phyloP scores from a whole-genome alignment of 371 early-diverging fungal species.

The Basidiobolus meristosporus region DNA sequence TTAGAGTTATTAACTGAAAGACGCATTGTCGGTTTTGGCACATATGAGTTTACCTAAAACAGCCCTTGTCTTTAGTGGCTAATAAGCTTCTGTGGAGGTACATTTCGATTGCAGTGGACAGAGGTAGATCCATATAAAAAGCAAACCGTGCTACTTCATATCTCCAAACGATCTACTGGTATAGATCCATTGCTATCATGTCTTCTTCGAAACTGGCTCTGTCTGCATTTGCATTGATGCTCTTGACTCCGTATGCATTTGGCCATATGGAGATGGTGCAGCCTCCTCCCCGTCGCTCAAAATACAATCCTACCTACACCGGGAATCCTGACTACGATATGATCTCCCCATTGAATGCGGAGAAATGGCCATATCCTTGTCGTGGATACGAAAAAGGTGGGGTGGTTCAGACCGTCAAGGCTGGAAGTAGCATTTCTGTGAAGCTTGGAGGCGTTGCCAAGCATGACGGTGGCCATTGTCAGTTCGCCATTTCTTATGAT shows the following conservation, averaged over 20 bases:
- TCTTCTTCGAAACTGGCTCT: no score
- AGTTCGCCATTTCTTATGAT: slow-evolving; percentile 44
- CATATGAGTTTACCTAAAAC: no score
- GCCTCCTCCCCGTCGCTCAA: slow-evolving; percentile 11
- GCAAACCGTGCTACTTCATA: no score
- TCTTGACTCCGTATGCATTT: neutral
- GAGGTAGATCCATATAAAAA: no score
- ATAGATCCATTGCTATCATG: no score
- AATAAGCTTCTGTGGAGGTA: no score
- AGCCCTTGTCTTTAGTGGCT: no score
- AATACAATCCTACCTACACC: slow-evolving; percentile 3
- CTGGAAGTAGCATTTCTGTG: slow-evolving; percentile 11
- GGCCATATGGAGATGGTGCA: slow-evolving; percentile 11
- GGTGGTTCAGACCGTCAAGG: slow-evolving; percentile 5
- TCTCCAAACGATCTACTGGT: no score
- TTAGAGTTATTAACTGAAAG: no score
- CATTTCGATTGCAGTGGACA: no score
- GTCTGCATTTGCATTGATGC: neutral
- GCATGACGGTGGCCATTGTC: slow-evolving; percentile 45
- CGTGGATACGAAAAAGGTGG: slow-evolving; percentile 4
- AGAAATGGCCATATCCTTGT: no score
- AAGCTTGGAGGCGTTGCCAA: slow-evolving; percentile 6
- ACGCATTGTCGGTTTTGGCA: no score
- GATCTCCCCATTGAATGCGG: slow-evolving; percentile 7
- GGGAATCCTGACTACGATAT: slow-evolving; percentile 4